A percentile compares a stretch with the other conserved stretches of the same genome.
phyloP scores from a whole-genome alignment of 2,329 filamentous ascomycete species.

The Alternaria sp. region DNA sequence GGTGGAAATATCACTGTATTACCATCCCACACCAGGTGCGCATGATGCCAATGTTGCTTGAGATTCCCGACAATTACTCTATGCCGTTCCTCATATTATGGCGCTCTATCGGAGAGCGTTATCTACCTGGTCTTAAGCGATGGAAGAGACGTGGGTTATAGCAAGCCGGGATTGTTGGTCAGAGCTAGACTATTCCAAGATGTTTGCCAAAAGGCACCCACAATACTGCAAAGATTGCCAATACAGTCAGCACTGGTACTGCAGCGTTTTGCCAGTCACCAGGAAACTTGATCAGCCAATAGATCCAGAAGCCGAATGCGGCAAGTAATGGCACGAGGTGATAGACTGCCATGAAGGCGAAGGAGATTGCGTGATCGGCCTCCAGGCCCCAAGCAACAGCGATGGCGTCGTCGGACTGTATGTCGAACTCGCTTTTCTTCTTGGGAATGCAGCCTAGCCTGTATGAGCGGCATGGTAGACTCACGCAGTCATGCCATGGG shows the following conservation, averaged over 20 bases:
- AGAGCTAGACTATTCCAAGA: not conserved
- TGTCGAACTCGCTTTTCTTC: not conserved
- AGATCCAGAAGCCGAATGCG: slow-evolving; percentile 3
- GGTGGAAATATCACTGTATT: not conserved
- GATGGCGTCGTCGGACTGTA: not conserved
- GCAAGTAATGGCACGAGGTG: slow-evolving; percentile 1
- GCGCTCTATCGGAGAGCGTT: not conserved
- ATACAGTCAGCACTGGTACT: not conserved
- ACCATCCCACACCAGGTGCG: not conserved
- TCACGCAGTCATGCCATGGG: not conserved
- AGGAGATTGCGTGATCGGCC: not conserved
- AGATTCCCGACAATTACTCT: not conserved
- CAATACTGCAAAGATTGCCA: slow-evolving; percentile 1
- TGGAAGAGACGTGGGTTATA: not conserved
- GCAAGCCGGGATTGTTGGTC: not conserved
- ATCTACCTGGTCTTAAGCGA: not conserved
- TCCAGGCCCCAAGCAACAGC: not conserved
- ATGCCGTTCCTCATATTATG: not conserved
- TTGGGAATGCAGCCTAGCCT: not conserved
- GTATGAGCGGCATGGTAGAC: not conserved
- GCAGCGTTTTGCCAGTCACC: slow-evolving; percentile 2
- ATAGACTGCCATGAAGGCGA: not conserved
- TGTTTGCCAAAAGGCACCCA: slow-evolving; percentile 1
- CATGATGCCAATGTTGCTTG: not conserved
- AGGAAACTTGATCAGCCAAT: not conserved